Conservation (phyloP, 805 yeast genomes). For the Wickerhamiella sergipiensis region DNA sequence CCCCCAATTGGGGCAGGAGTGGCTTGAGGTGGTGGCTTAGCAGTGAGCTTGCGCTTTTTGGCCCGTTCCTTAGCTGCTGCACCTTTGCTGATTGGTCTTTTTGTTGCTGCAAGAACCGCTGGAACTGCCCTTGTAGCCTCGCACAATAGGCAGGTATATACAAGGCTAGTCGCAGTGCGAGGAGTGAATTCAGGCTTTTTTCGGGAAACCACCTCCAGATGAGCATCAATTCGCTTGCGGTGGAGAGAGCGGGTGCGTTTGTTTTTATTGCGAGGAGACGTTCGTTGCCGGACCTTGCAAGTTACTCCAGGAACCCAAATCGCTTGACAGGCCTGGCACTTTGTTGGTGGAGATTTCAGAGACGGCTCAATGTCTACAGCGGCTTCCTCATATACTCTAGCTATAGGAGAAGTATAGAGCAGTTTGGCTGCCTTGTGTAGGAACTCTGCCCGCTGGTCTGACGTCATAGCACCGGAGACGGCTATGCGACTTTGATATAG, state of each 20-base stretch:
- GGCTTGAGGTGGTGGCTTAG: neutral
- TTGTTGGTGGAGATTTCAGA: neutral
- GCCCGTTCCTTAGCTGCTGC: neutral
- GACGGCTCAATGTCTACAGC: neutral
- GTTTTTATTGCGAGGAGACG: neutral
- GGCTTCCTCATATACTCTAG: neutral
- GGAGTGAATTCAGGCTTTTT: slow-evolving; percentile 1
- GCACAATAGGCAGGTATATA: neutral
- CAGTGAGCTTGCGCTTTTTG: neutral
- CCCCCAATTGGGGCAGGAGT: neutral
- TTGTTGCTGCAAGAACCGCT: neutral
- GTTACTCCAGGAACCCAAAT: slow-evolving; percentile 15
- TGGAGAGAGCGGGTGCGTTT: slow-evolving; percentile 6
- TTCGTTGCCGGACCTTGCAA: slow-evolving; percentile 3
- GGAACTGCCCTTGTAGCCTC: neutral
- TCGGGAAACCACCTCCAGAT: slow-evolving; percentile 6
- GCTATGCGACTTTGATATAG: too few relatives aligned
- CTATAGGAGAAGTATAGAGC: neutral
- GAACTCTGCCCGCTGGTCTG: neutral
- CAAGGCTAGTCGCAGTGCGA: neutral
- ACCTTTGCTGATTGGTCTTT: neutral
- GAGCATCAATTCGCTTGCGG: slow-evolving; percentile 6
- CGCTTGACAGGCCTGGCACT: slow-evolving; percentile 11
- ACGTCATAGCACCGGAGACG: neutral
- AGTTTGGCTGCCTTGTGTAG: slow-evolving; percentile 5